Conservation (phyloP, 2,329 filamentous ascomycete genomes). For the Leptographium lundbergii region DNA sequence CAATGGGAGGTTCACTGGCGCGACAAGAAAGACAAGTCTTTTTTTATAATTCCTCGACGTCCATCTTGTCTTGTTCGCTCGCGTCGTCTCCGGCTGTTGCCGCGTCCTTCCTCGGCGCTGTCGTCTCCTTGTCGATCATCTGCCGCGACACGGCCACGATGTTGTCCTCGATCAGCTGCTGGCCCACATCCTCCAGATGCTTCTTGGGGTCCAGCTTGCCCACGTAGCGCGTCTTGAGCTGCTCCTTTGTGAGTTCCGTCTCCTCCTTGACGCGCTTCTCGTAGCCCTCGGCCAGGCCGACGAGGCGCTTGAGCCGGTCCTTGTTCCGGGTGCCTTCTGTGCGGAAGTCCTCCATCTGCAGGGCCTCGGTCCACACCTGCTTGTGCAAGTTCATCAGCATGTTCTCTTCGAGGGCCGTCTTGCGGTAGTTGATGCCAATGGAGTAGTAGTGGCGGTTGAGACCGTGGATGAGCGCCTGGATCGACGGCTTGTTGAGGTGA, state of each 20-base stretch:
- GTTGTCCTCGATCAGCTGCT: conserved; percentile 97
- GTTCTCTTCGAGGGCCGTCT: conserved; percentile 95
- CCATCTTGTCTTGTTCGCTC: conserved; percentile 51
- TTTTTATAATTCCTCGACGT: conserved; percentile 43
- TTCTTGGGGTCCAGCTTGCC: conserved; percentile 99
- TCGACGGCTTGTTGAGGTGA: conserved; percentile 98
- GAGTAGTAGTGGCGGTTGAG: conserved; percentile 99
- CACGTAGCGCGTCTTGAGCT: conserved; percentile 96
- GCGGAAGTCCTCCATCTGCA: conserved; percentile 94
- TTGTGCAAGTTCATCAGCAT: conserved; percentile 99
- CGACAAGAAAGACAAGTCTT: background rate
- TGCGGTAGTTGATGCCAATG: conserved; percentile 95
- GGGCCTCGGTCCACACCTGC: conserved; percentile 95
- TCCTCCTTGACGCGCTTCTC: conserved; percentile 99
- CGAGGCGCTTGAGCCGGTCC: conserved; percentile 76
- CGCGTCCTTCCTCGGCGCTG: conserved; percentile 62
- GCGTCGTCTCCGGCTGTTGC: conserved; percentile 27
- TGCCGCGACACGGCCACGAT: conserved; percentile 96
- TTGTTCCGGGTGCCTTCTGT: conserved; percentile 75
- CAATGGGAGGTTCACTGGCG: background rate
- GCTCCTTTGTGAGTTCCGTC: conserved; percentile 91
- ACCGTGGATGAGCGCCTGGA: conserved; percentile 95
- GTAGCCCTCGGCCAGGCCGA: conserved; percentile 85
- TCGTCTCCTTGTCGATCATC: conserved; percentile 99
- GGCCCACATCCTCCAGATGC: conserved; percentile 92